phyloP scores from a whole-genome alignment of 176 grass and related monocot species.

The Avena sativa region DNA sequence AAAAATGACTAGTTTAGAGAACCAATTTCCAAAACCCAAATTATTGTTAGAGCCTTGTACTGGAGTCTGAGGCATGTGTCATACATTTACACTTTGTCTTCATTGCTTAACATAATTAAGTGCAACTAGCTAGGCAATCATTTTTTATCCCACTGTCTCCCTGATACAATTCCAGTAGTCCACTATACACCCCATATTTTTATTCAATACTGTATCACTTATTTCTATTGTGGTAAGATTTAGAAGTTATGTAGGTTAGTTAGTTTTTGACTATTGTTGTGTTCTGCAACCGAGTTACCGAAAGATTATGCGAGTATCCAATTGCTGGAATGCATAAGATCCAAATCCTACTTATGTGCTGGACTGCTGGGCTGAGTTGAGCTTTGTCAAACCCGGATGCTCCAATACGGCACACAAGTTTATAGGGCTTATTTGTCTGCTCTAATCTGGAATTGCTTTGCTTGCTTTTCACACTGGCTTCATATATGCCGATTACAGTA shows the following conservation, averaged over 20 bases:
- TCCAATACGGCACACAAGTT: constrained; percentile 58
- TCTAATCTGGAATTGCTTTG: constrained; percentile 23
- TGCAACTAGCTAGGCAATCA: not conserved
- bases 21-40: constrained; percentile 4
- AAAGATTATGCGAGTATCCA: no score
- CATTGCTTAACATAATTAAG: not conserved
- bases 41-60: not conserved
- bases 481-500: not conserved
- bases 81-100: not conserved
- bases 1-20: constrained; percentile 39
- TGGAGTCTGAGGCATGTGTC: not conserved
- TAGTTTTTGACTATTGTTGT: no score
- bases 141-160: not conserved
- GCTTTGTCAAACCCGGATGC: constrained; percentile 1
- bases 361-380: no score
- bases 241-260: not conserved
- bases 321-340: no score
- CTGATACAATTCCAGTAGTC: no score
- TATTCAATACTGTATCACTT: not conserved
- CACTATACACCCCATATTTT: not conserved
- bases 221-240: not conserved
- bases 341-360: no score
- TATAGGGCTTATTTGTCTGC: not conserved
- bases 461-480: not conserved
- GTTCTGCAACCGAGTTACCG: no score